phyloP scores from a whole-genome alignment of 495 filamentous ascomycete species.

The Xylaria curta region DNA sequence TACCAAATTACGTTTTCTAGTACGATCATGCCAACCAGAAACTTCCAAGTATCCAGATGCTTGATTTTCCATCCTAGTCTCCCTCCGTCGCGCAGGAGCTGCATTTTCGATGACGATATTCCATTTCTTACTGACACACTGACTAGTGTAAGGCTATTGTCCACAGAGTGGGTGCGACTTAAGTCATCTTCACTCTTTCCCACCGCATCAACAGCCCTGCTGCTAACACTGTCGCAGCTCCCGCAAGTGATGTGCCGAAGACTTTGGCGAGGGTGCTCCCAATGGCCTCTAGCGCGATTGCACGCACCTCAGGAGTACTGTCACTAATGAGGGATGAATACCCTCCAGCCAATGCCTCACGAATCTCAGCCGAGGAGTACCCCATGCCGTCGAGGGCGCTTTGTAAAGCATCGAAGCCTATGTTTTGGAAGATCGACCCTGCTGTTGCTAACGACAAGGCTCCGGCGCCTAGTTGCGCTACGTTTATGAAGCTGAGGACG shows the following conservation, averaged over 20 bases:
- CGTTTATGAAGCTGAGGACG: not conserved
- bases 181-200: constrained; percentile 4
- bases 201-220: constrained; percentile 5
- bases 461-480: not conserved
- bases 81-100: too few species aligned
- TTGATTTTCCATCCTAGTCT: too few species aligned
- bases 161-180: not conserved
- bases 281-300: not conserved
- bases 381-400: not conserved
- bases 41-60: not conserved
- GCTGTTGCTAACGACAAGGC: not conserved
- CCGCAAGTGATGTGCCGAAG: not conserved
- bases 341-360: constrained; percentile 1
- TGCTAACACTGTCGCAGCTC: not conserved
- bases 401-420: constrained; percentile 1
- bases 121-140: too few species aligned
- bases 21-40: not conserved
- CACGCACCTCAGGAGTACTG: not conserved
- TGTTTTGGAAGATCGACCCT: not conserved
- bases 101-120: too few species aligned
- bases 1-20: not conserved
- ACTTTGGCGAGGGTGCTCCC: not conserved
- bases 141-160: too few species aligned
- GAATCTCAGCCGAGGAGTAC: not conserved
- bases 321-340: not conserved